Evolutionary conservation across 768 basidiomycete genomes (phyloP).

Genomic region (Neoboletus subvelutipes): DNA sequence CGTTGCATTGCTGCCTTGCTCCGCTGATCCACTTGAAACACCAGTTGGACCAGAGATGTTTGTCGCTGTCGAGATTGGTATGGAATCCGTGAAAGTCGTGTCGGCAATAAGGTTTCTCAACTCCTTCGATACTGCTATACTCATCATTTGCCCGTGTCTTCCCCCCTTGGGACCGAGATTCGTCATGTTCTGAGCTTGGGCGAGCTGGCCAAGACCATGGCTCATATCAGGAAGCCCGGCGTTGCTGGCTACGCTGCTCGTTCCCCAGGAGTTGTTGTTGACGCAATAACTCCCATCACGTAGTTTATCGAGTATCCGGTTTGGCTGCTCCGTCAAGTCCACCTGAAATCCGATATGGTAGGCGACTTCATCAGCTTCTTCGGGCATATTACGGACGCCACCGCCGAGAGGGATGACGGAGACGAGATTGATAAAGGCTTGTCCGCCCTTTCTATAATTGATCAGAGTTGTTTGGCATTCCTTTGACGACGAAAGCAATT

Average conservation of each 20-base stretch:
- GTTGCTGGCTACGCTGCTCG: not conserved
- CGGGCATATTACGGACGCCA: conserved; percentile 43
- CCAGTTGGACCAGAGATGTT: conserved; percentile 34
- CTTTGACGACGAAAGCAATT: conserved; percentile 66
- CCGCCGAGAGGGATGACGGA: conserved; percentile 85
- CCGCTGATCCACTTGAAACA: conserved; percentile 9
- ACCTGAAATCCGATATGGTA: conserved; percentile 97
- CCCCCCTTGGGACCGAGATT: conserved; percentile 23
- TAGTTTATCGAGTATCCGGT: conserved; percentile 76
- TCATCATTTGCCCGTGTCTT: conserved; percentile 28
- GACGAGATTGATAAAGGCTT: conserved; percentile 88
- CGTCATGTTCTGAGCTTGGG: conserved; percentile 20
- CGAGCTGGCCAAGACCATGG: conserved; percentile 11
- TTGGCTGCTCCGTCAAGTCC: conserved; percentile 85
- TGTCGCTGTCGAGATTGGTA: conserved; percentile 44
- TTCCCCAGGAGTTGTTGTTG: conserved; percentile 45
- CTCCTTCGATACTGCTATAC: conserved; percentile 48
- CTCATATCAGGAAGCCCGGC: not conserved
- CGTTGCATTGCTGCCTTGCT: conserved; percentile 10
- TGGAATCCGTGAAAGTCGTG: conserved; percentile 45
- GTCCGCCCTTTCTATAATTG: conserved; percentile 85
- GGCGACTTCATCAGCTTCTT: conserved; percentile 68
- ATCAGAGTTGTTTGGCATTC: conserved; percentile 87
- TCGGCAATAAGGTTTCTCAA: conserved; percentile 50
- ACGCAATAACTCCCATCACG: conserved; percentile 74